Percentiles rank a stretch among this genome's conserved stretches.
Conservation (phyloP, 176 grass and related monocot genomes). For the Panicum miliaceum region DNA sequence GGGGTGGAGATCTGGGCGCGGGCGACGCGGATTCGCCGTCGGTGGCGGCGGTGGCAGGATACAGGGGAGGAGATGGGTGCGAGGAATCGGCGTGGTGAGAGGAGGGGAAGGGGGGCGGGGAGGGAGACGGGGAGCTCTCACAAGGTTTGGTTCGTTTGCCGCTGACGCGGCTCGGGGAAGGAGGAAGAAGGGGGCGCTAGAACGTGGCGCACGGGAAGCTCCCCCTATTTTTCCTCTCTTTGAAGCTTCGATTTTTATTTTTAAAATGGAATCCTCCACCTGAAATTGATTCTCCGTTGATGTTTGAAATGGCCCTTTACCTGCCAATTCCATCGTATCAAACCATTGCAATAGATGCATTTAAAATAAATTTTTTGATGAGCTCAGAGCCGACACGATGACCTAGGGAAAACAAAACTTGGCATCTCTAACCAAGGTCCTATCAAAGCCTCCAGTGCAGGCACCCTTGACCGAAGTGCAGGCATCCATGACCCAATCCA, state of each 20-base stretch:
- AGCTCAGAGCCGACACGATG: neutral
- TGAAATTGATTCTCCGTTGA: neutral
- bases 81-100: slow-evolving; percentile 6
- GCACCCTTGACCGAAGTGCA: neutral
- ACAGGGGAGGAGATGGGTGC: slow-evolving; percentile 25
- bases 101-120: neutral
- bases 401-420: neutral
- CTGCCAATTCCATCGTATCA: neutral
- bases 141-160: slow-evolving; percentile 53
- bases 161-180: slow-evolving; percentile 49
- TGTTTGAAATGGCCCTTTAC: neutral
- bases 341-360: neutral
- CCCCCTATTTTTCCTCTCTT: neutral
- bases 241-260: slow-evolving; percentile 6
- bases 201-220: slow-evolving; percentile 45
- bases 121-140: neutral
- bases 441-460: too few species aligned
- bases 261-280: neutral
- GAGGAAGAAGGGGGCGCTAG: neutral
- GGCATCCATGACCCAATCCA: neutral
- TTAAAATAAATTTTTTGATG: neutral
- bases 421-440: neutral
- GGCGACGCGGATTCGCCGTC: slow-evolving; percentile 27
- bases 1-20: slow-evolving; percentile 43
- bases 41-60: neutral